These are phyloP conservation scores for Scedosporium apiospermum DNA, from an alignment of 2,329 filamentous ascomycete genomes.

Conservation along the genomic window DNA sequence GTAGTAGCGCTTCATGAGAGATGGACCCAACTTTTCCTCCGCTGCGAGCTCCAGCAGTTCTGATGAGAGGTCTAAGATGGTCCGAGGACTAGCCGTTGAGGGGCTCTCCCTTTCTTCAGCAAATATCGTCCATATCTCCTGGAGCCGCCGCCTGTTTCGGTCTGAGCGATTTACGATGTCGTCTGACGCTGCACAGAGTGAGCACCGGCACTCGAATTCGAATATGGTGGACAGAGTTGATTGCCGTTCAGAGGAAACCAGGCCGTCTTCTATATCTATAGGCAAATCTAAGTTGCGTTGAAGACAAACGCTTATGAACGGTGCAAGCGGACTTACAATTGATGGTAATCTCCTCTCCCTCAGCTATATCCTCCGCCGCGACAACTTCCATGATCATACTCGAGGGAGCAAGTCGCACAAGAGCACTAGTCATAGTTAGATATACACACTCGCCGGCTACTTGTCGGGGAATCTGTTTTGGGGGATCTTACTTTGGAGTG, in stretches of 20 bases:
- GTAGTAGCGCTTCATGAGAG: neutral
- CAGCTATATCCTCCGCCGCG: neutral
- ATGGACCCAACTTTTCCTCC: neutral
- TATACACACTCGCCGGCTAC: too few relatives aligned
- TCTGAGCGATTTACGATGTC: neutral
- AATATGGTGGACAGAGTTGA: neutral
- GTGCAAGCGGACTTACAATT: neutral
- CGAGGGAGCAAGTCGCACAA: neutral
- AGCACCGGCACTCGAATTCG: neutral
- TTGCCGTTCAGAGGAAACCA: neutral
- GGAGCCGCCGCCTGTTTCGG: neutral
- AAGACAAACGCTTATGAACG: neutral
- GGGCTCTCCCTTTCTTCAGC: neutral
- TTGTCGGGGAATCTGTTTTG: neutral
- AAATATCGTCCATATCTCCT: neutral
- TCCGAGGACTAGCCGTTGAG: neutral
- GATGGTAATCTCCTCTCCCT: neutral
- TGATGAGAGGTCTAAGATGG: neutral
- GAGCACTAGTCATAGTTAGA: neutral
- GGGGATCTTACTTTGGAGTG: neutral
- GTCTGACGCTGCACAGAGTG: neutral
- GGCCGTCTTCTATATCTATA: neutral
- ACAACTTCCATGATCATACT: neutral
- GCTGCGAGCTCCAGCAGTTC: neutral
- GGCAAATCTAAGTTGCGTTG: neutral